Base-by-base conservation (phyloP, 768 basidiomycete genomes). In the Mycena vulgaris region DNA sequence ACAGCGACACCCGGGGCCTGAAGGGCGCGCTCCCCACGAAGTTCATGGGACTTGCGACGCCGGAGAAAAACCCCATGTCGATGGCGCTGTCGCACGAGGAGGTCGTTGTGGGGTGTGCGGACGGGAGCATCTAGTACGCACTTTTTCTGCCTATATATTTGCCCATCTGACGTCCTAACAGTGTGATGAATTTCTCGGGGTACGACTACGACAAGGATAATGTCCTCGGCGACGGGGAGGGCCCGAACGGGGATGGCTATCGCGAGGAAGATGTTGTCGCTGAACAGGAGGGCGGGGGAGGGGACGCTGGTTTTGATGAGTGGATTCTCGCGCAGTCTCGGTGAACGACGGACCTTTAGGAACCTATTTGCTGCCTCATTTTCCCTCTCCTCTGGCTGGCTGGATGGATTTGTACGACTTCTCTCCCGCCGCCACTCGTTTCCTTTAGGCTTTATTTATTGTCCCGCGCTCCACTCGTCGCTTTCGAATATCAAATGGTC, bases 51-150 rank as follows among this genome's bases (percentile, higher is more conserved):
- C 85, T 97, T 48, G 93, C 94, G 33, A 93, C 89, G 27, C 95
- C 96, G 2, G 95, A 93, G 80, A 95, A 96, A 88, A 96, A 97
- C 75, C 96, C 95, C 10, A 96, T 96, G 95, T 93, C 93, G 70
- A 93, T 97, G 91, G 94, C 95, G 72, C 79, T 97, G 75, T 95
- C 93, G 74, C 93, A 95, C 73, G 95, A 96, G 76, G 94, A 96
- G 77, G 92, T 96, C 1, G 95, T 96, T 21, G 93, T 96, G 31
- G 95, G 95, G 0, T 96, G 95, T 83, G 94, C 94, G 30, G 95
- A 96, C 79, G 95, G 95, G 17, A 95, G 93, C 4, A 96, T 96
- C 74, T 96, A 96, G 94, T 96, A 71, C 82, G 94, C 85, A 17
- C n/a, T 71, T 39, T 40, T 30, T 25, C 33, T 25, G 58, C 33